Evolutionary conservation across 2,329 filamentous ascomycete species (phyloP), one percentile per base, ranked within the genome.

Genomic region (Fusarium cicatricum): DNA sequence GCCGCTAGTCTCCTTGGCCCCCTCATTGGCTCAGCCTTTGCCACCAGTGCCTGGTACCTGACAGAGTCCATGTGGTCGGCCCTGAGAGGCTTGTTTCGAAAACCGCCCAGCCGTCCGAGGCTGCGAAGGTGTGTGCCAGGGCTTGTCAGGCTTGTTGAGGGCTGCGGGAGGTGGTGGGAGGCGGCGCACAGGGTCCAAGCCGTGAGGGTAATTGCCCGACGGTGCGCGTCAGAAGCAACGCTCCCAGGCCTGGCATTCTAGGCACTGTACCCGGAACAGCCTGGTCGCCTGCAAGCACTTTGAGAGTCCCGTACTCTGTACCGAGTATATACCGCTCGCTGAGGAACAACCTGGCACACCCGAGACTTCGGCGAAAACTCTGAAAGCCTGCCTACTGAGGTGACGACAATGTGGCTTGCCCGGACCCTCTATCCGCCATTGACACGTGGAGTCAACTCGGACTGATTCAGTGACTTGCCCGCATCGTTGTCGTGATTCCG

Each of bases 31-130:
- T 62, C 47, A 55, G 34, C 47, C 28, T 47, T 60, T 51, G 40
- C 65, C 64, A 60, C 55, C 62, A 46, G 72, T 73, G 65, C 72
- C 74, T 73, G 74, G 76, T 78, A 73, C 76, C 76, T 78, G 74
- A 71, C 74, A 74, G 69, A 55, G 62, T 67, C 72, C 73, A 77
- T 76, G 73, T 77, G 75, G 73, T 69, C 62, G 60, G 66, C 68
- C 68, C 65, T 75, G 66, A 75, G 71, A 75, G 74, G 74, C 60
- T 67, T 68, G 64, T 62, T 64, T 64, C 58, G 43, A 65, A 62
- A 52, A 54, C 48, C 53, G 41, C 47, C 52, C 37, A 43, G 26
- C 40, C 26, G 31, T 41, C 41, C 29, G 40, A 46, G 48, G 52
- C n/a, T n/a, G n/a, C n/a, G n/a, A n/a, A n/a, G n/a, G n/a, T n/a